These are phyloP conservation scores for Aspergillus sclerotioniger DNA, from an alignment of 495 filamentous ascomycete species.

Conservation along the genomic window DNA sequence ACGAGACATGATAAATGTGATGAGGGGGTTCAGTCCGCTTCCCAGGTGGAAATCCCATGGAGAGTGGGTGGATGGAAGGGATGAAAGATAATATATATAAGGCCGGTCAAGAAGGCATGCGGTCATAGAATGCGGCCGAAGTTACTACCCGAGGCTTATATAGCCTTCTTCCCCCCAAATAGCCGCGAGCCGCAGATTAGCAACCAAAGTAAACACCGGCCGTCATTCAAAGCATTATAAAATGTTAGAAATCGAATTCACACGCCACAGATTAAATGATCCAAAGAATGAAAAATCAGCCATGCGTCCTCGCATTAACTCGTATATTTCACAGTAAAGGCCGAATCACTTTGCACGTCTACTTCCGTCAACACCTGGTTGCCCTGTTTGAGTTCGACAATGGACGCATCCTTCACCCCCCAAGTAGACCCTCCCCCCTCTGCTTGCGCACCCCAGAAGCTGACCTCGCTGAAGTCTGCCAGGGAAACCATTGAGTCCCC, in stretches of 20 bases:
- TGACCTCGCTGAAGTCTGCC: constrained; percentile 52
- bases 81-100: background rate
- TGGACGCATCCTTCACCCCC: constrained; percentile 40
- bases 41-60: background rate
- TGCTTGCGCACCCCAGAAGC: constrained; percentile 47
- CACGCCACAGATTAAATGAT: background rate
- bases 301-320: background rate
- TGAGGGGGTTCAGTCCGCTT: background rate
- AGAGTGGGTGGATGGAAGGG: background rate
- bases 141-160: background rate
- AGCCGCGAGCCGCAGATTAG: background rate
- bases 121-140: background rate
- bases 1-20: constrained; percentile 2
- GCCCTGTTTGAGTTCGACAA: constrained; percentile 54
- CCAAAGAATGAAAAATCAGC: background rate
- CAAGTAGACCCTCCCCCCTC: constrained; percentile 29
- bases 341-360: constrained; percentile 36
- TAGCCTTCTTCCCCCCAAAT: background rate
- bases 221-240: too few species aligned
- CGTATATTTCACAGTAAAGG: constrained; percentile 32
- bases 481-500: constrained; percentile 48
- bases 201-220: background rate
- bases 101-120: background rate
- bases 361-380: constrained; percentile 47
- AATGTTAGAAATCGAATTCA: too few species aligned